These are phyloP conservation scores for Hericium coralloides DNA, from an alignment of 768 basidiomycete species.

Conservation along the genomic window DNA sequence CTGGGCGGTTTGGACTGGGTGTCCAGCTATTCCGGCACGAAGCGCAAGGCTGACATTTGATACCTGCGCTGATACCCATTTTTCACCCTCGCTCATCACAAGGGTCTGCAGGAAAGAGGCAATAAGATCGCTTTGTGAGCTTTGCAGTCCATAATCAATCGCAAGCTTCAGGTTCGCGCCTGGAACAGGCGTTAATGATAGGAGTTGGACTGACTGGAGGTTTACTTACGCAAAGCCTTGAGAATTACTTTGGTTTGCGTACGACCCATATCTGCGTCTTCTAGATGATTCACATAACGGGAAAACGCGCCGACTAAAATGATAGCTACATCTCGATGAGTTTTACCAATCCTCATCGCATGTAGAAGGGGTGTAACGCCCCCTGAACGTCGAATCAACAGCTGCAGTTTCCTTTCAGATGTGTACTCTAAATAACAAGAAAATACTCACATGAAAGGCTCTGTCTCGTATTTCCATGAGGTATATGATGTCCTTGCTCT, in stretches of 20 bases:
- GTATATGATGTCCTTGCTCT: slow-evolving; percentile 72
- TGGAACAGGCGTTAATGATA: neutral
- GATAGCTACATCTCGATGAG: slow-evolving; percentile 78
- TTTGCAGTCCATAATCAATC: slow-evolving; percentile 80
- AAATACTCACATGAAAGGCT: slow-evolving; percentile 60
- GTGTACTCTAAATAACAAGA: neutral
- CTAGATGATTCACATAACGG: slow-evolving; percentile 82
- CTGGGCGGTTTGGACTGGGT: slow-evolving; percentile 70
- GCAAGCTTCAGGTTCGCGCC: slow-evolving; percentile 73
- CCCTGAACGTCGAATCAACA: slow-evolving; percentile 78
- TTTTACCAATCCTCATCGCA: slow-evolving; percentile 72
- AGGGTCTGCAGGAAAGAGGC: slow-evolving; percentile 92
- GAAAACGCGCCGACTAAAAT: slow-evolving; percentile 85
- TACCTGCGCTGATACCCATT: slow-evolving; percentile 73
- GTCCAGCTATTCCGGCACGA: slow-evolving; percentile 52
- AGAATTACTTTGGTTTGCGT: slow-evolving; percentile 61
- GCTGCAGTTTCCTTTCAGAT: slow-evolving; percentile 25
- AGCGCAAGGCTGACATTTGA: slow-evolving; percentile 63
- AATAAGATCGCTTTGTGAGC: slow-evolving; percentile 74
- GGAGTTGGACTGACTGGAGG: neutral
- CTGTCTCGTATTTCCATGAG: slow-evolving; percentile 79
- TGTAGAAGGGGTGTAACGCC: slow-evolving; percentile 86
- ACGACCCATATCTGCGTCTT: slow-evolving; percentile 68
- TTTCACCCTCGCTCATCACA: slow-evolving; percentile 93
- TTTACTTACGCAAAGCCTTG: slow-evolving; percentile 63